These are phyloP conservation scores for Fusarium mexicanum DNA, from an alignment of 2,329 filamentous ascomycete genomes.

Conservation along the genomic window DNA sequence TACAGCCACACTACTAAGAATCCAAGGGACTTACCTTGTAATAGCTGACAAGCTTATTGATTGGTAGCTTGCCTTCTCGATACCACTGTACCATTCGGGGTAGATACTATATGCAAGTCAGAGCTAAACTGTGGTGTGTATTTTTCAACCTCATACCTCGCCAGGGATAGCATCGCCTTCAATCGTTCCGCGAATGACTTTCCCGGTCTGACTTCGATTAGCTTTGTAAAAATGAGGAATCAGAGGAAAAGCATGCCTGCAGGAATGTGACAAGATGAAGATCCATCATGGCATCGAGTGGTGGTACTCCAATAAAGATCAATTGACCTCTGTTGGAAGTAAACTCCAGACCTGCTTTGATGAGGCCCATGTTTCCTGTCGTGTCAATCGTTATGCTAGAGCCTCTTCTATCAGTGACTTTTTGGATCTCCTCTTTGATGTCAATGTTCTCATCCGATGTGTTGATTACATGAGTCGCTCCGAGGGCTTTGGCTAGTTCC, in stretches of 20 bases:
- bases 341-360: background rate
- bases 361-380: background rate
- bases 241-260: background rate
- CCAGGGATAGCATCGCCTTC: background rate
- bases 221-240: background rate
- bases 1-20: background rate
- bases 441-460: background rate
- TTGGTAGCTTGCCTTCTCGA: background rate
- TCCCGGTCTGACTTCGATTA: background rate
- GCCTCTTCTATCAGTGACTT: background rate
- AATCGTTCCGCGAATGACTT: background rate
- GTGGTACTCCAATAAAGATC: background rate
- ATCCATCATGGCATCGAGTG: background rate
- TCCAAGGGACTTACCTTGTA: background rate
- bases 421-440: background rate
- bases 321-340: background rate
- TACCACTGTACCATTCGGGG: constrained; percentile 1
- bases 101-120: background rate
- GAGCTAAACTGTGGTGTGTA: background rate
- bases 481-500: background rate
- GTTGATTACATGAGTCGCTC: background rate
- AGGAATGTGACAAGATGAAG: background rate
- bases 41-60: background rate
- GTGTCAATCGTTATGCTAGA: background rate
- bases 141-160: background rate